These are phyloP conservation scores for Rhodocollybia butyracea DNA, from an alignment of 768 basidiomycete species.

Conservation along the genomic window DNA sequence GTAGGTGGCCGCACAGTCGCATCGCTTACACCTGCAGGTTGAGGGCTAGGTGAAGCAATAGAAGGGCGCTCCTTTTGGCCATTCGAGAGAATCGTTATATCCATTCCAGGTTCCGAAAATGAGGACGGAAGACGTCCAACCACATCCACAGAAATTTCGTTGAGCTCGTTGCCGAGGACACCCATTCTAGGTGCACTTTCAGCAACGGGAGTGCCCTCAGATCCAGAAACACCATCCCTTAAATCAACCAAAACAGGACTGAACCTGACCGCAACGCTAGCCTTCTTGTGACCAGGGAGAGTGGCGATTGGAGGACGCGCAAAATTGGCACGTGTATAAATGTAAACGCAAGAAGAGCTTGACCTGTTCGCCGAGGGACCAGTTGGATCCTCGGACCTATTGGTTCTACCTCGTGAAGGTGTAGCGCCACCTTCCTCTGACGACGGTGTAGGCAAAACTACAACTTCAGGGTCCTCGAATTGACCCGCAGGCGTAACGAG, in stretches of 20 bases:
- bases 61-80: slow-evolving; percentile 12
- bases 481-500: slow-evolving; percentile 95
- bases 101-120: slow-evolving; percentile 4
- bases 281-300: slow-evolving; percentile 93
- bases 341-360: slow-evolving; percentile 69
- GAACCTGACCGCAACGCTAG: slow-evolving; percentile 91
- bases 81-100: slow-evolving; percentile 16
- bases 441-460: slow-evolving; percentile 32
- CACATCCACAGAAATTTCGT: slow-evolving; percentile 57
- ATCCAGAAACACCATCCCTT: slow-evolving; percentile 49
- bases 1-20: slow-evolving; percentile 53
- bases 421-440: slow-evolving; percentile 33
- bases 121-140: slow-evolving; percentile 34
- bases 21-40: slow-evolving; percentile 53
- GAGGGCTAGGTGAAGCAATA: slow-evolving; percentile 50
- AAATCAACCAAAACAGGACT: slow-evolving; percentile 92
- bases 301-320: slow-evolving; percentile 91
- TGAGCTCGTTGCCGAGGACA: slow-evolving; percentile 59
- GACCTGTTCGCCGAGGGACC: slow-evolving; percentile 18
- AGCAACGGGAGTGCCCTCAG: slow-evolving; percentile 31
- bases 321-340: slow-evolving; percentile 95
- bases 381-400: slow-evolving; percentile 29
- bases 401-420: slow-evolving; percentile 57
- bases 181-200: slow-evolving; percentile 40
- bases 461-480: slow-evolving; percentile 87